Conservation (phyloP, 306 rosid species). For the Inga laurina region DNA sequence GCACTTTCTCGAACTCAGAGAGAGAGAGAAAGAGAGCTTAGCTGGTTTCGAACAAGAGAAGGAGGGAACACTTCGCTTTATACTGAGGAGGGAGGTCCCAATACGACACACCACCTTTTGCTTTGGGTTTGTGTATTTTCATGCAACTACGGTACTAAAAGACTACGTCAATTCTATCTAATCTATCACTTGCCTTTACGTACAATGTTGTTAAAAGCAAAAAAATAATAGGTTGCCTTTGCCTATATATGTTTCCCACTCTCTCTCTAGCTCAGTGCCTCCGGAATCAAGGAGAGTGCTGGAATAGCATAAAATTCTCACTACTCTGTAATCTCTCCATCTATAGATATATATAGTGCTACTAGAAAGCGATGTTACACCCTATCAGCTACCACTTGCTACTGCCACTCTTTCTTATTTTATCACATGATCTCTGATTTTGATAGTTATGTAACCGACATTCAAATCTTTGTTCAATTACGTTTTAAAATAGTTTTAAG, state of each 20-base stretch:
- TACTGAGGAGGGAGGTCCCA: constrained; percentile 60
- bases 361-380: neutral
- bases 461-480: neutral
- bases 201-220: constrained; percentile 49
- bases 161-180: constrained; percentile 44
- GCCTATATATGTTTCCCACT: constrained; percentile 7
- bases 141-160: constrained; percentile 64
- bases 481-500: neutral
- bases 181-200: constrained; percentile 50
- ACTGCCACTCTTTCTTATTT: neutral
- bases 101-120: constrained; percentile 51
- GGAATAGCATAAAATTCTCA: constrained; percentile 6
- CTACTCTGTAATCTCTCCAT: neutral
- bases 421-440: neutral
- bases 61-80: constrained; percentile 73
- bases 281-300: constrained; percentile 7
- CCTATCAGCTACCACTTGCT: neutral
- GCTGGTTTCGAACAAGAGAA: constrained; percentile 71
- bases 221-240: constrained; percentile 44
- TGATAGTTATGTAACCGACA: neutral
- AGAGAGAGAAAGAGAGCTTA: constrained; percentile 42
- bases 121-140: constrained; percentile 81
- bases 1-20: constrained; percentile 58
- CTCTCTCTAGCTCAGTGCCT: constrained; percentile 11
- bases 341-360: neutral